Conservation (phyloP, 2,329 filamentous ascomycete species). For the Lachnellula arida region DNA sequence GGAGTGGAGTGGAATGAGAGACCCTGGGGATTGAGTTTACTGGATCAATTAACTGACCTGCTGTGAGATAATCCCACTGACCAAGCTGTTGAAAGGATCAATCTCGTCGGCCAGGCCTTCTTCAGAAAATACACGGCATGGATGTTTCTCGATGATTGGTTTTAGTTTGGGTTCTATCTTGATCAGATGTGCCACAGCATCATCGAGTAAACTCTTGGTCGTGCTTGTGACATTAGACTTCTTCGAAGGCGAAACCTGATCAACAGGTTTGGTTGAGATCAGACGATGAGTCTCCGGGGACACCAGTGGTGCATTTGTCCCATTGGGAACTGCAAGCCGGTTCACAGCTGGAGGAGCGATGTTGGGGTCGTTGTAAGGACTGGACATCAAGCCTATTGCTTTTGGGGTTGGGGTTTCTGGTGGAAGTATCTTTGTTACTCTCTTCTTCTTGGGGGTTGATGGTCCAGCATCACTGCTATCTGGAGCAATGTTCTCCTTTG, state of each 20-base stretch:
- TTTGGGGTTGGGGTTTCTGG: slow-evolving; percentile 46
- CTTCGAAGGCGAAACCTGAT: slow-evolving; percentile 54
- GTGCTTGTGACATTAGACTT: slow-evolving; percentile 37
- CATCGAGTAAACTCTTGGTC: slow-evolving; percentile 67
- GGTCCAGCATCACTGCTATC: slow-evolving; percentile 11
- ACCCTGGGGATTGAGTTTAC: not conserved
- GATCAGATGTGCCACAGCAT: slow-evolving; percentile 72
- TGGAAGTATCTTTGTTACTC: slow-evolving; percentile 20
- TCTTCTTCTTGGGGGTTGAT: slow-evolving; percentile 29
- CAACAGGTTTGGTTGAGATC: slow-evolving; percentile 47
- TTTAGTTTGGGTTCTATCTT: slow-evolving; percentile 67
- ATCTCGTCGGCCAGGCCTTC: slow-evolving; percentile 78
- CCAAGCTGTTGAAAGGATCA: slow-evolving; percentile 81
- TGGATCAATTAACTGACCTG: slow-evolving; percentile 45
- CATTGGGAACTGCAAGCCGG: slow-evolving; percentile 57
- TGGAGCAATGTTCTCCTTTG: slow-evolving; percentile 7
- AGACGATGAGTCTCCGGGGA: slow-evolving; percentile 66
- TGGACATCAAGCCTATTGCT: slow-evolving; percentile 42
- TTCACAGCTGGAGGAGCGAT: slow-evolving; percentile 29
- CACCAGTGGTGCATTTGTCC: slow-evolving; percentile 66
- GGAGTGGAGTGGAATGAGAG: not conserved
- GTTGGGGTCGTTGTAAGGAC: slow-evolving; percentile 37
- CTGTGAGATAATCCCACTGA: slow-evolving; percentile 88
- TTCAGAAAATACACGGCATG: slow-evolving; percentile 74
- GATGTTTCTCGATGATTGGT: slow-evolving; percentile 66